Base-by-base conservation (phyloP, 257 asterid species). In the Nicotiana undulata region DNA sequence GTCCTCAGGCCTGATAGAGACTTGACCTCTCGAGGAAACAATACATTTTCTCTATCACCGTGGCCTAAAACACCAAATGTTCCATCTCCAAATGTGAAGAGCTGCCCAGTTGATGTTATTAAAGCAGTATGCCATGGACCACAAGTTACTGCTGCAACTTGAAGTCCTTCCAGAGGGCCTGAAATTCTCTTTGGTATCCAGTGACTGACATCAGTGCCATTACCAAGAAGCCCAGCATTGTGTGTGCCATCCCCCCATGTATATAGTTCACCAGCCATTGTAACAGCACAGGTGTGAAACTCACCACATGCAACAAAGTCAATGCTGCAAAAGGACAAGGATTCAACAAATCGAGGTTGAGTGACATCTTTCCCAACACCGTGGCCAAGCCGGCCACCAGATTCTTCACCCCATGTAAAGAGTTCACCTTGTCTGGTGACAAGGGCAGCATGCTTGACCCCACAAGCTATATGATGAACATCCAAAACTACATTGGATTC, bases 241-340 rank as follows among this genome's bases (percentile, higher is more conserved):
- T 94, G 97, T 0, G 94, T 88, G n/a, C 98, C 98, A 82, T 94
- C 98, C 60, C 98, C 98, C 98, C 98, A 94, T 0, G 98, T 91
- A 88, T 94, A 94, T 26, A 94, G 88, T 66, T 94, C 98, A 68
- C 97, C 97, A 18, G 91, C 86, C 89, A 84, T 77, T 11, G 98
- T 89, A 32, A 94, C 93, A 26, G 98, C 98, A 34, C 97, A 92
- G 3, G 95, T 86, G 88, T 94, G 98, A 56, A 91, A 94, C 91
- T 94, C 97, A 64, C 98, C 97, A 78, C 98, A 94, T 13, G 97
- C 95, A 67, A 92, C 94, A 67, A 92, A 92, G 84, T 92, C 97
- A 68, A 94, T 83, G 46, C 86, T 86, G 82, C 88, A 81, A 77
- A 86, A 87, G 24, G 98, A 84, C 76, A 94, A 82, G 16, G 97